Evolutionary conservation across 1,284 basidiomycete species (phyloP).

Genomic region (Golubevia pallescens): DNA sequence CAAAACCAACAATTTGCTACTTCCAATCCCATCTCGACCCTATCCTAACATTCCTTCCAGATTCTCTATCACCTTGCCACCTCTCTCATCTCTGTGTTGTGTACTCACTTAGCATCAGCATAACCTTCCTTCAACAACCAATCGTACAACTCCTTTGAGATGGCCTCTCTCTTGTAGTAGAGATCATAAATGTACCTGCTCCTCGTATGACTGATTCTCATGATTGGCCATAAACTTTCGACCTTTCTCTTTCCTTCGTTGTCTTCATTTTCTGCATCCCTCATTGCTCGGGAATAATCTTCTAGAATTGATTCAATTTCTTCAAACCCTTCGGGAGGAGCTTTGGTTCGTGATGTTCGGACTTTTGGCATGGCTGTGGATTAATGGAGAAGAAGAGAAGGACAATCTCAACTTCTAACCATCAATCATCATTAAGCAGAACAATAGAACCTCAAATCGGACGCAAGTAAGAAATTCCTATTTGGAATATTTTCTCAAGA

Average conservation of each 20-base stretch:
- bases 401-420: no score
- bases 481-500: no score
- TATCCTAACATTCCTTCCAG: no score
- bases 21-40: no score
- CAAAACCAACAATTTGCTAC: no score
- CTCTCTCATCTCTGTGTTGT: background rate
- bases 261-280: slow-evolving; percentile 80
- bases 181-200: slow-evolving; percentile 91
- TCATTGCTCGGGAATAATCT: slow-evolving; percentile 60
- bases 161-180: slow-evolving; percentile 97
- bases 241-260: slow-evolving; percentile 97
- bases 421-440: no score
- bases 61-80: no score
- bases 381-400: no score
- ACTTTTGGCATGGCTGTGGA: slow-evolving; percentile 45
- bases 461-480: no score
- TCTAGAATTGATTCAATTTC: slow-evolving; percentile 60
- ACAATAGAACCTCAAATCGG: no score
- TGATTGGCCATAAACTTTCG: slow-evolving; percentile 98
- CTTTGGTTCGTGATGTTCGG: slow-evolving; percentile 50
- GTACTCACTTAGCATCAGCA: slow-evolving; percentile 88
- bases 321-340: slow-evolving; percentile 62
- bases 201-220: slow-evolving; percentile 93
- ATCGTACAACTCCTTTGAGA: slow-evolving; percentile 91
- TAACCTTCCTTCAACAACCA: slow-evolving; percentile 98